Conservation (phyloP, 2,329 filamentous ascomycete genomes). For the Arthrobotrys sinensis region DNA sequence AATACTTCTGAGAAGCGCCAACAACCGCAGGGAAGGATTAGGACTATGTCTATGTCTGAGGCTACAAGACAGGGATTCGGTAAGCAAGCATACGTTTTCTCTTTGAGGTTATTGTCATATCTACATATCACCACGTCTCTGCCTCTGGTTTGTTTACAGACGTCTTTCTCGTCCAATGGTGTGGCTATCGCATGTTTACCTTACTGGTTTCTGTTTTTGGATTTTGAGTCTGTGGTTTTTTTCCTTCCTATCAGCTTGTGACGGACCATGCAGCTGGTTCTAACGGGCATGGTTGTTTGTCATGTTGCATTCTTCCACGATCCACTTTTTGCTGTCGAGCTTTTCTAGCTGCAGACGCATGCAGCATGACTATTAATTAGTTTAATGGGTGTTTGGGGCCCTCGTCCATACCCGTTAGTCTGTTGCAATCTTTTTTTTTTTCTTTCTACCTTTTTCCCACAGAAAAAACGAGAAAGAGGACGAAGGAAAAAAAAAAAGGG, state of each 20-base stretch:
- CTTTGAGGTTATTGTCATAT: constrained; percentile 14
- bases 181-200: constrained; percentile 55
- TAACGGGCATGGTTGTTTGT: constrained; percentile 44
- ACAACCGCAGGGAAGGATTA: constrained; percentile 42
- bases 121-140: constrained; percentile 36
- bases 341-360: constrained; percentile 50
- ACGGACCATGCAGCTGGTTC: constrained; percentile 44
- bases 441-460: constrained; percentile 26
- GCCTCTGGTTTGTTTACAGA: constrained; percentile 38
- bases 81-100: constrained; percentile 34
- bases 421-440: constrained; percentile 20
- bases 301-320: constrained; percentile 39
- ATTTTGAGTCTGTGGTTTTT: constrained; percentile 39
- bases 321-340: constrained; percentile 42
- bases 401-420: constrained; percentile 25
- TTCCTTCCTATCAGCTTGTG: constrained; percentile 52
- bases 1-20: constrained; percentile 58
- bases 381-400: constrained; percentile 40
- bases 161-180: constrained; percentile 49
- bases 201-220: constrained; percentile 43
- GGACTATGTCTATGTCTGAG: constrained; percentile 59
- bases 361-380: constrained; percentile 42
- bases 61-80: constrained; percentile 42
- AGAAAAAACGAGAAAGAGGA: constrained; percentile 26
- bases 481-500: constrained; percentile 11